Percentiles rank a stretch among this genome's conserved stretches.
These are phyloP conservation scores for Rhizopus delemar DNA, from an alignment of 371 early-diverging fungal genomes.

Conservation along the genomic window DNA sequence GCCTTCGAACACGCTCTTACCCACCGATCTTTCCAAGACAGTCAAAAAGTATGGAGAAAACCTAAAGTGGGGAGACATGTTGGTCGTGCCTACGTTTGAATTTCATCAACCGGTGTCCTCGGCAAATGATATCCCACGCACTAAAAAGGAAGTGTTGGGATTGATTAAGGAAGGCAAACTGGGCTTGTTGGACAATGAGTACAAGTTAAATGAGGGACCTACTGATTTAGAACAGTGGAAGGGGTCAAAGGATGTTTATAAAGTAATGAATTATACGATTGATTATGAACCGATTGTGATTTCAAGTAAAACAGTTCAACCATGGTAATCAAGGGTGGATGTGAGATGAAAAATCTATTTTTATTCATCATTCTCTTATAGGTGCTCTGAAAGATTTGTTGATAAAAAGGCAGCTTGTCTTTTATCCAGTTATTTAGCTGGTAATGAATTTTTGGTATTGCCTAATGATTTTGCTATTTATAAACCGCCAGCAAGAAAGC, in stretches of 20 bases:
- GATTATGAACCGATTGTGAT: slow-evolving; percentile 55
- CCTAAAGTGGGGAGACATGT: slow-evolving; percentile 39
- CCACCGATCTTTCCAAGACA: slow-evolving; percentile 37
- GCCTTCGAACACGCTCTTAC: slow-evolving; percentile 34
- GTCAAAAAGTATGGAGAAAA: slow-evolving; percentile 31
- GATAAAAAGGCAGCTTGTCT: slow-evolving; percentile 44
- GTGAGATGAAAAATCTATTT: background rate
- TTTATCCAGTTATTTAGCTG: slow-evolving; percentile 45
- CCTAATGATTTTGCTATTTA: slow-evolving; percentile 46
- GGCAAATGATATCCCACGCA: slow-evolving; percentile 21
- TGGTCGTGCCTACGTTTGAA: slow-evolving; percentile 48
- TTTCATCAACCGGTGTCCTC: background rate
- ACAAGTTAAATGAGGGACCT: slow-evolving; percentile 42
- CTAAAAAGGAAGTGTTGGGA: slow-evolving; percentile 33
- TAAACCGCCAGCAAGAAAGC: slow-evolving; percentile 27
- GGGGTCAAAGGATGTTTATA: slow-evolving; percentile 29
- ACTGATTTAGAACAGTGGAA: slow-evolving; percentile 40
- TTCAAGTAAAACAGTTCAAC: slow-evolving; percentile 42
- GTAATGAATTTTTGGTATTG: slow-evolving; percentile 47
- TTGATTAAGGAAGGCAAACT: slow-evolving; percentile 26
- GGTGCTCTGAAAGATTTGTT: slow-evolving; percentile 53
- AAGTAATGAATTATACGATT: slow-evolving; percentile 41
- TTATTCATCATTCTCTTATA: background rate
- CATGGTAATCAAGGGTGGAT: slow-evolving; percentile 35
- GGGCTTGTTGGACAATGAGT: slow-evolving; percentile 36